Evolutionary conservation across 2,329 filamentous ascomycete genomes (phyloP).

Genomic region (Pyrenochaeta sp.): DNA sequence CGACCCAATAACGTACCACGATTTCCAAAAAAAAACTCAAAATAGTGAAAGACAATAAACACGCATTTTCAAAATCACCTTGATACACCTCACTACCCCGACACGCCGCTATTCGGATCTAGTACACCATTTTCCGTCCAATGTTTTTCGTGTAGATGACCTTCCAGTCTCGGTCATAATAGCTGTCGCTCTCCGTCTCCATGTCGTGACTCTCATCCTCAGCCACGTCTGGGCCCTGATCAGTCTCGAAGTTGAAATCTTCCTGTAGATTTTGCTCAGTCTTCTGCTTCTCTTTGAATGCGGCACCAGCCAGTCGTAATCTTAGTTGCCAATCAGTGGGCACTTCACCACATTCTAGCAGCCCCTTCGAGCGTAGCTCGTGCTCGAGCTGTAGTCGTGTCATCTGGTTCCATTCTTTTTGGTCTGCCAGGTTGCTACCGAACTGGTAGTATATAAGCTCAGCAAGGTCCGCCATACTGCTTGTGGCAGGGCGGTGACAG

Average conservation of each 20-base stretch:
- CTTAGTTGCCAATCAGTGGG: not conserved
- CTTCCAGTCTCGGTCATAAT: not conserved
- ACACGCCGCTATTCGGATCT: not conserved
- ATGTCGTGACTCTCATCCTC: not conserved
- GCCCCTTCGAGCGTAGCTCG: conserved; percentile 3
- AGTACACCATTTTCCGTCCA: not conserved
- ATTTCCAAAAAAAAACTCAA: not conserved
- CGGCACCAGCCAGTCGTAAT: not conserved
- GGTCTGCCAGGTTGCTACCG: conserved; percentile 1
- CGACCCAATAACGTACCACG: not conserved
- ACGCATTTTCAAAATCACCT: too few species aligned
- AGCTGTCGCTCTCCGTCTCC: not conserved
- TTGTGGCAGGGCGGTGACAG: not conserved
- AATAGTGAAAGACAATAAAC: not conserved
- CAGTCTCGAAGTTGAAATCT: too few species aligned
- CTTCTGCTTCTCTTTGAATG: not conserved
- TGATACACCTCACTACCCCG: too few species aligned
- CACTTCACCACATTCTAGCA: not conserved
- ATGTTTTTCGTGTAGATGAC: conserved; percentile 2
- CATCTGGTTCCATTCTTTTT: conserved; percentile 7
- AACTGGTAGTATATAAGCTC: conserved; percentile 6
- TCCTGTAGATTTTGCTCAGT: not conserved
- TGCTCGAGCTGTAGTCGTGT: conserved; percentile 11
- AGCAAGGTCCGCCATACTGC: not conserved
- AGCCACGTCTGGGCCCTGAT: not conserved